Evolutionary conservation across 1,139 yeast genomes (phyloP), one percentile per base, ranked within the genome.

Genomic region (Yamadazyma buinensis): DNA sequence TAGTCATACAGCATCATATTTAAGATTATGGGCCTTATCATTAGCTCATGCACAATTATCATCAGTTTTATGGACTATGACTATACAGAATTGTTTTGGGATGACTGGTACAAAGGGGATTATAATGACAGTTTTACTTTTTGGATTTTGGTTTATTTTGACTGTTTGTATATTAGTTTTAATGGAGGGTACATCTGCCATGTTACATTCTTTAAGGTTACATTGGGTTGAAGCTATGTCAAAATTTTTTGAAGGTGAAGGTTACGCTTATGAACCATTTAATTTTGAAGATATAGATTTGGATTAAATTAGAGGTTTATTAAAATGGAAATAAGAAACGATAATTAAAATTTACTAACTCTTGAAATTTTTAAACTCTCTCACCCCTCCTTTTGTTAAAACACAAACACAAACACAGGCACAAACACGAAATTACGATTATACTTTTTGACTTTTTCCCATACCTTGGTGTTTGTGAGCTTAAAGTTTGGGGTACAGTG

Each of bases 171-270:
- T 94, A 39, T 73, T 94, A 56, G 97, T 94, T 33, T 71, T 88
- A 41, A 92, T 94, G 98, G 98, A 94, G 62, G 99, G 99, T 35
- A 94, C 98, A 0, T 85, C 95, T 28, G 98, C 98, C 20, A 94
- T 94, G 98, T 74, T 94, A 52, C 99, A 94, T 62, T 85, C 97
- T 18, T 74, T 94, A 51, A 84, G 98, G 61, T 68, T 92, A 54
- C 98, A 92, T 59, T 92, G 99, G 99, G 98, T 94, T 37, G 99
- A 94, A 63, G 90, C 97, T 22, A 94, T 94, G 97, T 88, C 97
- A 33, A 94, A 94, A 64, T 94, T 86, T 59, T 94, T 92, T 52
- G 87, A 84, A 51, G 98, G 98, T 48, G 97, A 92, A 55, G 98
- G 98, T 34, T 74, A 80, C 42, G 79, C 87, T 1, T 92, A 86